Conservation (phyloP, 1,139 yeast genomes). For the Debaryomyces nepalensis region DNA sequence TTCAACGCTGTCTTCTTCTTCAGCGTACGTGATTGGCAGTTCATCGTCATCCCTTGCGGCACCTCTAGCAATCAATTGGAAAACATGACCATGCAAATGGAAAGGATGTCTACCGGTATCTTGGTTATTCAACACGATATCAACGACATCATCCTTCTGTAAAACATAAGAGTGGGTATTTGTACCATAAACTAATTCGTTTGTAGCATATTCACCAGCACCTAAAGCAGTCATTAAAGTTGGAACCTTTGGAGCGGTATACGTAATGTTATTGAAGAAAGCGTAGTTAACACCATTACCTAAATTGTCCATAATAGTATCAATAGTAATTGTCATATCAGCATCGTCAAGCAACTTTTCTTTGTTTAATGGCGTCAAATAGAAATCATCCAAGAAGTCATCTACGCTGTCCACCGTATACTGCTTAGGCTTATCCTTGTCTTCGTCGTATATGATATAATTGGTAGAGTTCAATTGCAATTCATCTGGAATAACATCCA, state of each 20-base stretch:
- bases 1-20: slow-evolving; percentile 47
- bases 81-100: slow-evolving; percentile 87
- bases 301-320: slow-evolving; percentile 67
- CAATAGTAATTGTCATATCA: slow-evolving; percentile 61
- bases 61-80: slow-evolving; percentile 73
- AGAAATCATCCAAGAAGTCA: slow-evolving; percentile 59
- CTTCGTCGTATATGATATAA: slow-evolving; percentile 53
- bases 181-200: slow-evolving; percentile 63
- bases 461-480: slow-evolving; percentile 59
- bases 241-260: slow-evolving; percentile 67
- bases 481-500: slow-evolving; percentile 62
- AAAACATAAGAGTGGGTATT: slow-evolving; percentile 68
- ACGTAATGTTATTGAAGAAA: slow-evolving; percentile 70
- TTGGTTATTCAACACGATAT: slow-evolving; percentile 69
- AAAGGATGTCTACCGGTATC: slow-evolving; percentile 94
- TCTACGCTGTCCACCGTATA: slow-evolving; percentile 29
- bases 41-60: slow-evolving; percentile 54
- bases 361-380: slow-evolving; percentile 50
- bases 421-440: slow-evolving; percentile 30
- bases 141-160: slow-evolving; percentile 66
- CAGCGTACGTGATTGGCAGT: slow-evolving; percentile 54
- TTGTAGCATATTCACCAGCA: slow-evolving; percentile 50
- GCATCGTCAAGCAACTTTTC: slow-evolving; percentile 55
- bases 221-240: slow-evolving; percentile 62
- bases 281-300: slow-evolving; percentile 79